phyloP scores from a whole-genome alignment of 176 grass and related monocot genomes.

The Eremochloa ophiuroides region DNA sequence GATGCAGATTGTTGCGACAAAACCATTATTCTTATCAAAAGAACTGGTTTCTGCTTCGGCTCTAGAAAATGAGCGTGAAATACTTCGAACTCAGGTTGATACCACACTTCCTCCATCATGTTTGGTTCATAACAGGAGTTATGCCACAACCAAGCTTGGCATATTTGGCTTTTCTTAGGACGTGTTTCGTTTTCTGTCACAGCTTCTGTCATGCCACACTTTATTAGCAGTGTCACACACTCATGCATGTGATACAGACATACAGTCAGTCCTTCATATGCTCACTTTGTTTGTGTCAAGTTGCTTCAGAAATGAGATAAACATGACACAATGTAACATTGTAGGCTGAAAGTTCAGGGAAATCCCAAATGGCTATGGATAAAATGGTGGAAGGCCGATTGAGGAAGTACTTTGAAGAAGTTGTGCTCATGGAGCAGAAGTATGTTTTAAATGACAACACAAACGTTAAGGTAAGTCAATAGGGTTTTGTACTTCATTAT shows the following conservation, averaged over 20 bases:
- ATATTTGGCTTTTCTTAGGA: background rate
- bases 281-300: background rate
- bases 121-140: background rate
- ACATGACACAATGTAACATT: slow-evolving; percentile 4
- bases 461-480: slow-evolving; percentile 60
- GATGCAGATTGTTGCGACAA: slow-evolving; percentile 91
- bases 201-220: background rate
- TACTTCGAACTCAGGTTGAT: slow-evolving; percentile 74
- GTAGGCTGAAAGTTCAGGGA: slow-evolving; percentile 90
- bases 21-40: slow-evolving; percentile 90
- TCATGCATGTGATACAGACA: background rate
- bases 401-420: slow-evolving; percentile 89
- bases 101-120: background rate
- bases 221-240: background rate
- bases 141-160: background rate
- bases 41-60: slow-evolving; percentile 76
- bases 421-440: slow-evolving; percentile 94
- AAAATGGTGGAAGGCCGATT: slow-evolving; percentile 97
- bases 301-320: background rate
- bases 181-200: background rate
- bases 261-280: background rate
- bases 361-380: slow-evolving; percentile 89
- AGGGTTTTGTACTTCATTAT: background rate
- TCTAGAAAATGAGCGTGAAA: slow-evolving; percentile 73
- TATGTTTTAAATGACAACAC: slow-evolving; percentile 66